These are phyloP conservation scores for Urtica urens DNA, from an alignment of 306 rosid species.

Conservation along the genomic window DNA sequence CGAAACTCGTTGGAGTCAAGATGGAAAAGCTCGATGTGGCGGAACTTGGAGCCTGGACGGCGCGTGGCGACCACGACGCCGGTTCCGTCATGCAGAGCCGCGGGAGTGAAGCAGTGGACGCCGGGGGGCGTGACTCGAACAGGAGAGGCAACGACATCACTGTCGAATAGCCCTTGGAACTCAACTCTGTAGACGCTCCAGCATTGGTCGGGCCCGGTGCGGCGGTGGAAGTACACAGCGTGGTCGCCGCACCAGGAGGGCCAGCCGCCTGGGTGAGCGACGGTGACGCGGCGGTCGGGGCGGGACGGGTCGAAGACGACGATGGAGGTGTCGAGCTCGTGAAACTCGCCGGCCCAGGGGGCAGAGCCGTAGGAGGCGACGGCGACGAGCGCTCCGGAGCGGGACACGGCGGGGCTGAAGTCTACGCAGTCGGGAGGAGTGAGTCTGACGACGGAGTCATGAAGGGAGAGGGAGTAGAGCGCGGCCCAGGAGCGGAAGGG, in stretches of 20 bases:
- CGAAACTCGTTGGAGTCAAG: slow-evolving; percentile 23
- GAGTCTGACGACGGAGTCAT: slow-evolving; percentile 17
- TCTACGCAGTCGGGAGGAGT: slow-evolving; percentile 49
- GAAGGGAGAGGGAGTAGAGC: slow-evolving; percentile 28
- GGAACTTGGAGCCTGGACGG: slow-evolving; percentile 24
- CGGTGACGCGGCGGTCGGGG: slow-evolving; percentile 22
- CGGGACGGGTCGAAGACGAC: slow-evolving; percentile 34
- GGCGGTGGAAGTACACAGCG: slow-evolving; percentile 50
- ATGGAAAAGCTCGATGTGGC: slow-evolving; percentile 67
- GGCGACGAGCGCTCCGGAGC: slow-evolving; percentile 44
- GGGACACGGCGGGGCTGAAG: slow-evolving; percentile 59
- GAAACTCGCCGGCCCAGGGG: slow-evolving; percentile 54
- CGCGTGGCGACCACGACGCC: slow-evolving; percentile 66
- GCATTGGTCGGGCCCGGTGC: slow-evolving; percentile 62
- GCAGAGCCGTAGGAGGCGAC: slow-evolving; percentile 72
- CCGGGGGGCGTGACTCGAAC: slow-evolving; percentile 62
- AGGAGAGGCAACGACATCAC: slow-evolving; percentile 8
- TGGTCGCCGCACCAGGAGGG: slow-evolving; percentile 74
- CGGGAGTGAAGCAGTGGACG: slow-evolving; percentile 76
- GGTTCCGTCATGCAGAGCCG: slow-evolving; percentile 44
- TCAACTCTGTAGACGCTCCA: slow-evolving; percentile 66
- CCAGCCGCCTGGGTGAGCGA: slow-evolving; percentile 67
- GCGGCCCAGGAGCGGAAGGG: slow-evolving; percentile 46
- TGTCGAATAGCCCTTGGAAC: slow-evolving; percentile 13
- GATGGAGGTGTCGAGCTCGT: slow-evolving; percentile 44